phyloP scores from a whole-genome alignment of 495 filamentous ascomycete genomes.

The Xanthoparmelia taractica region DNA sequence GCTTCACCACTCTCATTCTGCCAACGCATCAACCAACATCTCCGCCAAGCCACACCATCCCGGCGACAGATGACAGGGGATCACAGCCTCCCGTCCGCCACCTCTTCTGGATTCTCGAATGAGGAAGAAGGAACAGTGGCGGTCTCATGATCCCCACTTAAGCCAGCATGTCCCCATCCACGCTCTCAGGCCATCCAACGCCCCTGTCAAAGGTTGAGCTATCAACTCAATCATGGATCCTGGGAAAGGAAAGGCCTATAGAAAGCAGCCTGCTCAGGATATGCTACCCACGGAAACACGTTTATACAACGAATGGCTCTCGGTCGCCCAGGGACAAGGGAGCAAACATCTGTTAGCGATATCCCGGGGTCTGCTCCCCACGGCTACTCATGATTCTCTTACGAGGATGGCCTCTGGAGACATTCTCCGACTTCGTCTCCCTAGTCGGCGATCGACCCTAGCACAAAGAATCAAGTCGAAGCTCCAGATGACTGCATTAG shows the following conservation, averaged over 20 bases:
- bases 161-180: not conserved
- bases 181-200: not conserved
- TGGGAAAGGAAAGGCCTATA: not conserved
- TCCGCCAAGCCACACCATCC: not conserved
- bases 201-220: not conserved
- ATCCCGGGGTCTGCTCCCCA: not conserved
- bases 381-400: not conserved
- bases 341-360: not conserved
- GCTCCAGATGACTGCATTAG: not conserved
- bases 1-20: not conserved
- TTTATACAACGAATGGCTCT: not conserved
- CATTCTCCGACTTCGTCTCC: not conserved
- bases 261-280: not conserved
- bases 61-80: not conserved
- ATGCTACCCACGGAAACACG: not conserved
- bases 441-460: not conserved
- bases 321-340: not conserved
- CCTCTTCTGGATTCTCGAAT: not conserved
- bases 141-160: not conserved
- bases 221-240: not conserved
- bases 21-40: conserved; percentile 3
- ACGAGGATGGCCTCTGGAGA: not conserved
- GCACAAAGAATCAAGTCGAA: not conserved
- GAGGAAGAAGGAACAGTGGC: not conserved
- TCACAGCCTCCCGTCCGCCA: not conserved